These are phyloP conservation scores for Actinomucor elegans DNA, from an alignment of 371 early-diverging fungal species.

Conservation along the genomic window DNA sequence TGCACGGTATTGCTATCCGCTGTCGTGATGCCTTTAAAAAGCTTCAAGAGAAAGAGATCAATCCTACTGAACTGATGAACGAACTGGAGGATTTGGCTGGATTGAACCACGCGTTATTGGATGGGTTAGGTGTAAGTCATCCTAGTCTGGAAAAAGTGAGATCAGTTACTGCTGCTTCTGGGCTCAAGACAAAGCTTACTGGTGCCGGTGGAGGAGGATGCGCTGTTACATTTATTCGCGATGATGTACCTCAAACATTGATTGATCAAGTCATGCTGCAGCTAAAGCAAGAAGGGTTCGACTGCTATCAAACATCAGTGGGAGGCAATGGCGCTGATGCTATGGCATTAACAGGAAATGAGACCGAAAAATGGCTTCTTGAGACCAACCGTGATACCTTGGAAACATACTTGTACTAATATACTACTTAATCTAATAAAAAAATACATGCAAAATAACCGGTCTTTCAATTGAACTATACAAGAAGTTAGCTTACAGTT, in stretches of 20 bases:
- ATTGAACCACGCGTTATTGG: conserved; percentile 80
- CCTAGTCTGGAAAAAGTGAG: conserved; percentile 77
- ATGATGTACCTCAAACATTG: conserved; percentile 42
- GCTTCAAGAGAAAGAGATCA: conserved; percentile 9
- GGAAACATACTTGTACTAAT: conserved; percentile 22
- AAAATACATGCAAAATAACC: neutral
- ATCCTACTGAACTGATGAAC: conserved; percentile 14
- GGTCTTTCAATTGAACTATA: no score
- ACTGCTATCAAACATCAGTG: conserved; percentile 73
- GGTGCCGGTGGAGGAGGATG: conserved; percentile 99
- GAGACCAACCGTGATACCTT: conserved; percentile 23
- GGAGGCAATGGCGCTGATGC: conserved; percentile 74
- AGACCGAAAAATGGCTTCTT: conserved; percentile 32
- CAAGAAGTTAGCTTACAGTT: no score
- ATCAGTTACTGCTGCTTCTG: conserved; percentile 57
- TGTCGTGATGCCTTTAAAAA: conserved; percentile 48
- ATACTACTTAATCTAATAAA: neutral
- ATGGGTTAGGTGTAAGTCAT: conserved; percentile 83
- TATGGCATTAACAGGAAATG: conserved; percentile 16
- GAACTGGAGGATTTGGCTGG: conserved; percentile 68
- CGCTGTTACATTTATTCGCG: conserved; percentile 77
- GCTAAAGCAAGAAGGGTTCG: conserved; percentile 60
- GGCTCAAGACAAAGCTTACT: conserved; percentile 85
- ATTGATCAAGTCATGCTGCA: conserved; percentile 42
- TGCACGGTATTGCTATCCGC: conserved; percentile 63